These are phyloP conservation scores for Lunularia cruciata DNA, from an alignment of 225 moss, liverwort and hornwort genomes.

Conservation along the genomic window DNA sequence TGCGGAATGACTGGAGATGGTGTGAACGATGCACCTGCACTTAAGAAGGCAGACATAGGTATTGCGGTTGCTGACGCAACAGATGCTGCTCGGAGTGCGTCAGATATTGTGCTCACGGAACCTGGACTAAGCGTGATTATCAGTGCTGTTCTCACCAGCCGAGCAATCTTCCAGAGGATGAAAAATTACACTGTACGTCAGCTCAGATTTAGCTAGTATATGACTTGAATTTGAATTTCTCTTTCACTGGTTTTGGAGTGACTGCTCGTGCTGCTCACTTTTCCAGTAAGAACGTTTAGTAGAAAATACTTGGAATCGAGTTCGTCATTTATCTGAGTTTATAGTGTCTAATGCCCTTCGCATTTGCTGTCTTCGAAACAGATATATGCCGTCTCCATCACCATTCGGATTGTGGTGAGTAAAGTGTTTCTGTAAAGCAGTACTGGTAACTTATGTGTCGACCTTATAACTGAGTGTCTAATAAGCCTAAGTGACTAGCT, in stretches of 20 bases:
- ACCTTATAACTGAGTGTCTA: too few relatives aligned
- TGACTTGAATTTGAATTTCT: background rate
- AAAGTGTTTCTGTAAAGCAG: background rate
- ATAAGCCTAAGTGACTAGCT: too few relatives aligned
- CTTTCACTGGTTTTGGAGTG: background rate
- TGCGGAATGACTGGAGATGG: constrained; percentile 26
- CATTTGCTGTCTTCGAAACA: background rate
- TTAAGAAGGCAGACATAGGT: constrained; percentile 15
- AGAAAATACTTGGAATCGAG: too few relatives aligned
- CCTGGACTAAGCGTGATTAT: constrained; percentile 22
- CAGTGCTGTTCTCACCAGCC: constrained; percentile 20
- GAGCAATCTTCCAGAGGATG: constrained; percentile 14
- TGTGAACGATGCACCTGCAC: constrained; percentile 20
- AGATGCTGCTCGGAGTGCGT: constrained; percentile 9
- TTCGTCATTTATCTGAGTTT: too few relatives aligned
- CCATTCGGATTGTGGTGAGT: constrained; percentile 64
- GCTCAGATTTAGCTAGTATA: too few relatives aligned
- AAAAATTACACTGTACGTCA: constrained; percentile 19
- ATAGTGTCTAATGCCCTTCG: too few relatives aligned
- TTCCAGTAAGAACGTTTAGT: too few relatives aligned
- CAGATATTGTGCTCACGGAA: constrained; percentile 9
- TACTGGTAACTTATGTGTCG: too few relatives aligned
- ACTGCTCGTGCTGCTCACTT: too few relatives aligned
- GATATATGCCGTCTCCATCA: constrained; percentile 51
- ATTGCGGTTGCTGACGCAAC: too few relatives aligned